phyloP scores from a whole-genome alignment of 495 filamentous ascomycete species.

The Penicillium bialowiezense region DNA sequence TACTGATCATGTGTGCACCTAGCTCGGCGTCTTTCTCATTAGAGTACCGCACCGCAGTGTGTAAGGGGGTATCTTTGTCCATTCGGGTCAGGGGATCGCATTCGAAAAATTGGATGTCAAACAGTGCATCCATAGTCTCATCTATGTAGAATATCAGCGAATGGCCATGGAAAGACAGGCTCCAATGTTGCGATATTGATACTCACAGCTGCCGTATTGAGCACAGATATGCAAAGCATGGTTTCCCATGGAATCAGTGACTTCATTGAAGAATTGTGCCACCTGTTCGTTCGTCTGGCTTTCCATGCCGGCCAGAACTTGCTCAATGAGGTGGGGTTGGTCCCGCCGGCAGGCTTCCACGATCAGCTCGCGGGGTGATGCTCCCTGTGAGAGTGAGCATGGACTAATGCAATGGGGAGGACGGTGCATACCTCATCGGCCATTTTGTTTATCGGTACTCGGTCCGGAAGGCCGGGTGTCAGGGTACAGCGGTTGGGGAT shows the following conservation, averaged over 20 bases:
- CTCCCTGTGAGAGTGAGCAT: conserved; percentile 59
- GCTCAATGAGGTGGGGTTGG: conserved; percentile 77
- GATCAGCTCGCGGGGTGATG: conserved; percentile 77
- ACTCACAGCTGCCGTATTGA: conserved; percentile 77
- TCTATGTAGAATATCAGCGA: conserved; percentile 44
- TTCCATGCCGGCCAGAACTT: conserved; percentile 46
- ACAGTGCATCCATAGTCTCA: conserved; percentile 85
- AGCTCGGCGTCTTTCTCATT: conserved; percentile 65
- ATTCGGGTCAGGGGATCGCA: conserved; percentile 80
- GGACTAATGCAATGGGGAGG: background rate
- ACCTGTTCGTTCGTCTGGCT: conserved; percentile 52
- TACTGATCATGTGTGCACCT: conserved; percentile 69
- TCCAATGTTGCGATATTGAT: background rate
- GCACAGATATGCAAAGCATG: conserved; percentile 88
- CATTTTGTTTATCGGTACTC: conserved; percentile 27
- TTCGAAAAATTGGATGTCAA: conserved; percentile 93
- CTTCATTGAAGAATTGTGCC: conserved; percentile 74
- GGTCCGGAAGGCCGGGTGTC: background rate
- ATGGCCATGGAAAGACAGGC: background rate
- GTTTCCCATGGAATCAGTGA: conserved; percentile 81
- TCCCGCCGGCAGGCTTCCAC: conserved; percentile 93
- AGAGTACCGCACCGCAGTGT: conserved; percentile 81
- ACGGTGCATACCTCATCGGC: conserved; percentile 37
- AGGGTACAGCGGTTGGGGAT: background rate
- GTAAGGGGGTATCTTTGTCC: conserved; percentile 88